phyloP scores from a whole-genome alignment of 495 filamentous ascomycete genomes.

The Tuber magnatum region DNA sequence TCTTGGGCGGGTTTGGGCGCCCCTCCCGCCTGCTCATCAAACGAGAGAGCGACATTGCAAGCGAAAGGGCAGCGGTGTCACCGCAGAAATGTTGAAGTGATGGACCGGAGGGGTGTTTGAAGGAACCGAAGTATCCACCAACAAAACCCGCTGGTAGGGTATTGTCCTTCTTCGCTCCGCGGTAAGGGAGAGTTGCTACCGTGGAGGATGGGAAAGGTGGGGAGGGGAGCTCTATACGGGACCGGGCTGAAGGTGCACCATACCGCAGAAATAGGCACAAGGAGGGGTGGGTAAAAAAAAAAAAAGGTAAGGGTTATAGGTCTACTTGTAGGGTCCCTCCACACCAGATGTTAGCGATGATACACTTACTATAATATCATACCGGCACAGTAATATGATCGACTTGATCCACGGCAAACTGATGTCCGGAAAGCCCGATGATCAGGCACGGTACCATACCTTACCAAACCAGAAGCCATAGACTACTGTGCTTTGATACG shows the following conservation, averaged over 20 bases:
- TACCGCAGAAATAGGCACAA: neutral
- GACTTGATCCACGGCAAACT: neutral
- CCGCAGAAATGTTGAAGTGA: neutral
- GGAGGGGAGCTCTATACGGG: neutral
- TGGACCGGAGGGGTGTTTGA: neutral
- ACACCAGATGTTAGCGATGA: neutral
- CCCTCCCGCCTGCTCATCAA: constrained; percentile 28
- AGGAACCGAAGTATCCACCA: neutral
- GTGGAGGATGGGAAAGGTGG: constrained; percentile 2
- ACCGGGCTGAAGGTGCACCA: neutral
- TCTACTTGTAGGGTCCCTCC: neutral
- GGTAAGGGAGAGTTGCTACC: neutral
- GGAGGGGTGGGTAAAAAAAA: neutral
- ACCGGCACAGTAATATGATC: neutral
- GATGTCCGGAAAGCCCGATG: neutral
- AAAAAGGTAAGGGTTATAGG: neutral
- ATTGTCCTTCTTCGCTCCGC: neutral
- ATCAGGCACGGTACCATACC: neutral
- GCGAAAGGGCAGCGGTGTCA: neutral
- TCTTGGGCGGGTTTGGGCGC: constrained; percentile 20
- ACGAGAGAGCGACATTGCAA: constrained; percentile 27
- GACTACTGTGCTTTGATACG: too few relatives aligned
- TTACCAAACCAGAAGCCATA: neutral
- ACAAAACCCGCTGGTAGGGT: neutral
- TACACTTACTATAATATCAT: too few relatives aligned